These are phyloP conservation scores for Physcomitrium patens DNA, from an alignment of 225 moss, liverwort and hornwort genomes.

Conservation along the genomic window DNA sequence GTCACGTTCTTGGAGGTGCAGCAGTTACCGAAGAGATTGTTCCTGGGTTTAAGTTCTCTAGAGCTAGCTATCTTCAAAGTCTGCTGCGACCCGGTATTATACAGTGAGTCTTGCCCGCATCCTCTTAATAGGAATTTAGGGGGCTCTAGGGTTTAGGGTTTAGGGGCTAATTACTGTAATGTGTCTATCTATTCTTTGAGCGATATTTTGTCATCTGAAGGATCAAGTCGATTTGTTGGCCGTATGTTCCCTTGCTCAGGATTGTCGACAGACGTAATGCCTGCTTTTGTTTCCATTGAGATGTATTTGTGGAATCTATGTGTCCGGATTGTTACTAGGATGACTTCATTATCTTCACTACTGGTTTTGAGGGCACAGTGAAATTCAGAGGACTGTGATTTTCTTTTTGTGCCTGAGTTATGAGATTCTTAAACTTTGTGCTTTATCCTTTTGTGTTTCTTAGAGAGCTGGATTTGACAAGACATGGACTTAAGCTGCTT, in stretches of 20 bases:
- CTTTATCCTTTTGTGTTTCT: background rate
- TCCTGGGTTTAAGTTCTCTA: slow-evolving; percentile 91
- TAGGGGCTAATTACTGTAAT: background rate
- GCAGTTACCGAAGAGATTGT: slow-evolving; percentile 90
- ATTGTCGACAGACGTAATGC: slow-evolving; percentile 6
- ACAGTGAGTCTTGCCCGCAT: slow-evolving; percentile 50
- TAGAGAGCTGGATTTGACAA: slow-evolving; percentile 79
- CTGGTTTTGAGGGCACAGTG: slow-evolving; percentile 4
- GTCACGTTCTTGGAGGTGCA: slow-evolving; percentile 84
- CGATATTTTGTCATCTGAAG: background rate
- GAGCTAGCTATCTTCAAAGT: slow-evolving; percentile 96
- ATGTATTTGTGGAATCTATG: slow-evolving; percentile 5
- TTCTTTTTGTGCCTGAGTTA: background rate
- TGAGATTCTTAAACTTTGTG: slow-evolving; percentile 1
- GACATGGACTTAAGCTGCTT: slow-evolving; percentile 85
- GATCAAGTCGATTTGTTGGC: slow-evolving; percentile 3
- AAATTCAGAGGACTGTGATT: background rate
- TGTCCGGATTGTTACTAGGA: slow-evolving; percentile 7
- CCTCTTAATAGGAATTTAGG: background rate
- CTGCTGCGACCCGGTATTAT: slow-evolving; percentile 82
- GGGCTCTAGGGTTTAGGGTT: background rate
- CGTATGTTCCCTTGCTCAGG: background rate
- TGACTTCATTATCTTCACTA: slow-evolving; percentile 14
- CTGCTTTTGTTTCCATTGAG: slow-evolving; percentile 24
- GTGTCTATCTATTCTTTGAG: background rate